These are phyloP conservation scores for Hericium rajendrae DNA, from an alignment of 768 basidiomycete species.

Conservation along the genomic window DNA sequence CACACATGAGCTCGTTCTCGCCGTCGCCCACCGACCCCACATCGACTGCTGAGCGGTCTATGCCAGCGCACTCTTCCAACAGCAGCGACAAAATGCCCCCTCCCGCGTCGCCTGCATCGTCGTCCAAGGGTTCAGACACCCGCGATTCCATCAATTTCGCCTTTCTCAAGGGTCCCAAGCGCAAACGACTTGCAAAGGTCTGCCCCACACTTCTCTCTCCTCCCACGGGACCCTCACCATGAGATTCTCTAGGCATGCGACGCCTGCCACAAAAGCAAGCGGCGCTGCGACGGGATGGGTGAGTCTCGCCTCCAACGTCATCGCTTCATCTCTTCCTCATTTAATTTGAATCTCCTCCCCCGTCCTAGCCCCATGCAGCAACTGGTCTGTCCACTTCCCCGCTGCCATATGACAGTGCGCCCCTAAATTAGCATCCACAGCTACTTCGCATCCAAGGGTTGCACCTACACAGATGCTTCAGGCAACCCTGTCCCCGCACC, in stretches of 20 bases:
- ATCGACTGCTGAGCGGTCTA: no score
- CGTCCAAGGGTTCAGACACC: slow-evolving; percentile 10
- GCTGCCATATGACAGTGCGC: slow-evolving; percentile 2
- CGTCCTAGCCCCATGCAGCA: slow-evolving; percentile 62
- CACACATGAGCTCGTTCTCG: no score
- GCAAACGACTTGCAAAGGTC: slow-evolving; percentile 45
- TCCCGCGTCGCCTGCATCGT: slow-evolving; percentile 3
- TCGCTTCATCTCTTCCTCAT: neutral
- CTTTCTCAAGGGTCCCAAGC: slow-evolving; percentile 44
- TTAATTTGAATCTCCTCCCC: slow-evolving; percentile 5
- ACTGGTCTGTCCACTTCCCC: slow-evolving; percentile 41
- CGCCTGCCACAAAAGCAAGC: slow-evolving; percentile 78
- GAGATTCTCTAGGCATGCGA: slow-evolving; percentile 49
- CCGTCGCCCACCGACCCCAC: no score
- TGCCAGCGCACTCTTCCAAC: no score
- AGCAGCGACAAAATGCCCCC: neutral
- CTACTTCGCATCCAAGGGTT: slow-evolving; percentile 73
- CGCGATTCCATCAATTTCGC: slow-evolving; percentile 27
- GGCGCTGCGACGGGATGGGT: slow-evolving; percentile 78
- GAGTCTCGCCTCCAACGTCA: slow-evolving; percentile 17
- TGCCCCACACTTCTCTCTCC: slow-evolving; percentile 3
- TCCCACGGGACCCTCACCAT: neutral
- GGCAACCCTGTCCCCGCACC: slow-evolving; percentile 74
- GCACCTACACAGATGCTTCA: slow-evolving; percentile 71
- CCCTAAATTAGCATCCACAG: slow-evolving; percentile 27